Evolutionary conservation across 345 rosid species (phyloP), one percentile per base, ranked within the genome.

Genomic region (Heritiera littoralis): DNA sequence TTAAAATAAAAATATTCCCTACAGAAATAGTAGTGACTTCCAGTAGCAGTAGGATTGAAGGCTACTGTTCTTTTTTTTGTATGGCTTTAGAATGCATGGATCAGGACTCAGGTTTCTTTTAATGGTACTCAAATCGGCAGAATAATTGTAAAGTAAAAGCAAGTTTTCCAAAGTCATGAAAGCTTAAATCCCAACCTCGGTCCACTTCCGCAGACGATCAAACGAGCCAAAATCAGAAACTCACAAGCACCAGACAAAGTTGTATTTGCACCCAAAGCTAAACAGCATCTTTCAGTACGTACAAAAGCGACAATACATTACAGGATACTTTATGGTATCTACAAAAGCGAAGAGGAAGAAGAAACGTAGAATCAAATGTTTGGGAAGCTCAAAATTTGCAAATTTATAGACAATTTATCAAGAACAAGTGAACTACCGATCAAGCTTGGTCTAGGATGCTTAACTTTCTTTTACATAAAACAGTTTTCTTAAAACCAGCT

Each of bases 241-340:
- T 72, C 56, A 35, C 32, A 43, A 72, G 64, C 76, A 72, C 46
- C 49, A 18, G 64, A 72, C 48, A 72, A 72, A 72, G 11, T 58
- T 72, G 49, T 13, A 32, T 3, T 35, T 72, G 28, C 18, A 58
- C 52, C 72, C 52, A n/a, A 43, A 4, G 46, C 4, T n/a, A 30
- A 68, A 32, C 4, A 30, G 28, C 75, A n/a, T n/a, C 52, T 51
- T 71, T 32, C 13, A 45, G 64, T 18, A 10, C 58, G 64, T 35
- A 18, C 30, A 72, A 55, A 72, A 54, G 76, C 76, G 76, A 72
- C 76, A 5, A 72, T 18, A 35, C 76, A 38, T 72, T 72, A 72
- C 38, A 17, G 49, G 17, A 35, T 15, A 4, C 30, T 23, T 0
- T 23, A 23, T 23, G 28, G 28, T 23, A 23, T 23, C 28, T 23